Base-by-base conservation (phyloP, 2,329 filamentous ascomycete species). In the Fusarium pseudonygamai region DNA sequence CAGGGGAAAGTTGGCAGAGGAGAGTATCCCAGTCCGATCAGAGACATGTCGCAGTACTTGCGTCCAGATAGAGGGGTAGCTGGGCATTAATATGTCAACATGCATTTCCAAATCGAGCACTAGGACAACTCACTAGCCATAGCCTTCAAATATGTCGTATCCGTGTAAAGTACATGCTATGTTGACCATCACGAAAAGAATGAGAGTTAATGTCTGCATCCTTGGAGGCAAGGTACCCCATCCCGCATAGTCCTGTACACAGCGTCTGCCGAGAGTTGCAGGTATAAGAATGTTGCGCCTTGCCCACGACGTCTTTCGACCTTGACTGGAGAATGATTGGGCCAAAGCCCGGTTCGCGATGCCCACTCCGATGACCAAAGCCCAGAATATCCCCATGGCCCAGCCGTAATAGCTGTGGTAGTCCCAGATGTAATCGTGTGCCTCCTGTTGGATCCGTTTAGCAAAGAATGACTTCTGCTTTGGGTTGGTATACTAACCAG, bases 1-100 rank as follows among this genome's bases (percentile, higher is more conserved):
- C 6, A 92, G 75, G 0, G 90, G 89, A 10, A 93, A 85, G 71
- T 92, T 92, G 10, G 88, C 88, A 72, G 91, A 88, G 0, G 89
- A 87, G 22, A 93, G 84, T 46, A 91, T 87, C 3, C 91, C 91
- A 1, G 90, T 91, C 22, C 91, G 86, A 71, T 92, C 90, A 2
- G 89, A 88, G 0, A 90, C 83, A 65, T 90, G 92, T 5, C 90
- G 87, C 52, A 84, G 80, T 3, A 81, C 39, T 67, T 86, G 85
- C 5, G 76, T 78, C n/a, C 77, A 77, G 2, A 75, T 45, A 2
- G 76, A 69, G 1, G 80, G 78, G 52, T 82, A 86, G 70, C 84
- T 85, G 4, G 5, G 30, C 11, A 18, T 3, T 1, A 11, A 5
- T 13, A 24, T 10, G 18, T 68, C 5, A 68, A n/a, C 6, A 49